A percentile compares a stretch with the other conserved stretches of the same genome.
Conservation (phyloP, 2,329 filamentous ascomycete species). For the Colletotrichum brevisporum region DNA sequence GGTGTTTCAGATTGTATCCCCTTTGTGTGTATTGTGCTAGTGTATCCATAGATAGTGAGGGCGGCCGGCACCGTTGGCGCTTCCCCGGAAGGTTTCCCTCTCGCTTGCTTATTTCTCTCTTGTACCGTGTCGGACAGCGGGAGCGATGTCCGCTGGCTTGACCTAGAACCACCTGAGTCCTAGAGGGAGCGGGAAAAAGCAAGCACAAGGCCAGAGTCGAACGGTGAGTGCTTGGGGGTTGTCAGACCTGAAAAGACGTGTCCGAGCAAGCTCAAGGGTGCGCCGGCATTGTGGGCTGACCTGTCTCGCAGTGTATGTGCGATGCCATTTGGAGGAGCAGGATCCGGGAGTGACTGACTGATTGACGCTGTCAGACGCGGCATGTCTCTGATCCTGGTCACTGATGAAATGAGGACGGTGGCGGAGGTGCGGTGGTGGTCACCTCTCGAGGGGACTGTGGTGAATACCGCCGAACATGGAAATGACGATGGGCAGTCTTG, state of each 20-base stretch:
- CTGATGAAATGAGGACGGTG: background rate
- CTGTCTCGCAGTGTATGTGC: slow-evolving; percentile 17
- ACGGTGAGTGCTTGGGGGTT: slow-evolving; percentile 21
- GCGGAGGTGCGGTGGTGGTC: background rate
- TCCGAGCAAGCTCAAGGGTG: background rate
- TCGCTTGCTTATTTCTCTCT: slow-evolving; percentile 14
- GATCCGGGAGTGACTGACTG: background rate
- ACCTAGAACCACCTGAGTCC: no score
- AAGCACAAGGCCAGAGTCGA: slow-evolving; percentile 14
- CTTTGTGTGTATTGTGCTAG: slow-evolving; percentile 1
- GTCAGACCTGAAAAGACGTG: slow-evolving; percentile 14
- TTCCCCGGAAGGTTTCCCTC: background rate
- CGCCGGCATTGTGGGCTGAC: slow-evolving; percentile 12
- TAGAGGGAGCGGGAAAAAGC: background rate
- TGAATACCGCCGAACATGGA: slow-evolving; percentile 15
- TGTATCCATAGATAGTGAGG: no score
- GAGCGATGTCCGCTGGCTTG: slow-evolving; percentile 3
- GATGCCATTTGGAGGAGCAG: background rate
- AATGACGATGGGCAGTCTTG: slow-evolving; percentile 30
- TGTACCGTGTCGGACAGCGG: slow-evolving; percentile 10
- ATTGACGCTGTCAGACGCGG: slow-evolving; percentile 1
- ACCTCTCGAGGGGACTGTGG: no score
- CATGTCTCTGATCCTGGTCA: slow-evolving; percentile 2
- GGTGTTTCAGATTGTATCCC: slow-evolving; percentile 33
- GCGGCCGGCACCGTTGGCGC: slow-evolving; percentile 5